phyloP scores from a whole-genome alignment of 208 protist genomes.

The Wallacemonas sp. region DNA sequence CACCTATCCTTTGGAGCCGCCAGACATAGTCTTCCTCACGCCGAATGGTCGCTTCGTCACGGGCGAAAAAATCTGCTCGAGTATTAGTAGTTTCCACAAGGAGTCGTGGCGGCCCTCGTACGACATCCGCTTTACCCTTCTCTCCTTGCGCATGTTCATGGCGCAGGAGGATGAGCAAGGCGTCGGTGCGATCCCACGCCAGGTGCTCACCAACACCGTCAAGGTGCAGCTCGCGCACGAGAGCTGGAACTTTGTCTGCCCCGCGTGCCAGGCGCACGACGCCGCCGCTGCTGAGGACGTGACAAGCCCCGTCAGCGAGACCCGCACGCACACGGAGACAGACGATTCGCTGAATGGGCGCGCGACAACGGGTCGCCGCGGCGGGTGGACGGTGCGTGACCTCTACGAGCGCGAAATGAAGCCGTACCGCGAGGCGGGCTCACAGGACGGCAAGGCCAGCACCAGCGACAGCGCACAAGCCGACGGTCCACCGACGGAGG shows the following conservation, averaged over 20 bases:
- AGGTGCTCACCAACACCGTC: slow-evolving; percentile 27
- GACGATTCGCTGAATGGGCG: too few relatives aligned
- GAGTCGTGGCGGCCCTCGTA: slow-evolving; percentile 88
- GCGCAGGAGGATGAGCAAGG: slow-evolving; percentile 73
- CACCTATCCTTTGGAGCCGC: slow-evolving; percentile 85
- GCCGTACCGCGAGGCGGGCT: slow-evolving; percentile 38
- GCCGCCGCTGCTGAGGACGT: slow-evolving; percentile 6
- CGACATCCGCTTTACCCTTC: slow-evolving; percentile 62
- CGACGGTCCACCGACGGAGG: too few relatives aligned
- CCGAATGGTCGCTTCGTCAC: slow-evolving; percentile 84
- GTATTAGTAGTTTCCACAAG: slow-evolving; percentile 86
- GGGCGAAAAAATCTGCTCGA: slow-evolving; percentile 83
- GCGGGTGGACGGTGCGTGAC: slow-evolving; percentile 3
- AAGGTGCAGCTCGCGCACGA: slow-evolving; percentile 43
- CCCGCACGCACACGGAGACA: not conserved
- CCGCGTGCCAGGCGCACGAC: slow-evolving; percentile 20
- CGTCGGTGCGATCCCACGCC: slow-evolving; percentile 53
- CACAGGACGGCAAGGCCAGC: slow-evolving; percentile 15
- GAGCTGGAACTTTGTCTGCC: slow-evolving; percentile 51
- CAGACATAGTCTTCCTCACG: slow-evolving; percentile 90
- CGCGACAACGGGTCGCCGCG: not conserved
- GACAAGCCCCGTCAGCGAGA: too few relatives aligned
- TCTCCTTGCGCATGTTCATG: slow-evolving; percentile 84
- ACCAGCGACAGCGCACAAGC: too few relatives aligned
- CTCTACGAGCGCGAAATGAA: slow-evolving; percentile 57